Percentiles rank a stretch among this genome's conserved stretches.
Conservation (phyloP, 306 rosid genomes). For the Mimosa pudica region DNA sequence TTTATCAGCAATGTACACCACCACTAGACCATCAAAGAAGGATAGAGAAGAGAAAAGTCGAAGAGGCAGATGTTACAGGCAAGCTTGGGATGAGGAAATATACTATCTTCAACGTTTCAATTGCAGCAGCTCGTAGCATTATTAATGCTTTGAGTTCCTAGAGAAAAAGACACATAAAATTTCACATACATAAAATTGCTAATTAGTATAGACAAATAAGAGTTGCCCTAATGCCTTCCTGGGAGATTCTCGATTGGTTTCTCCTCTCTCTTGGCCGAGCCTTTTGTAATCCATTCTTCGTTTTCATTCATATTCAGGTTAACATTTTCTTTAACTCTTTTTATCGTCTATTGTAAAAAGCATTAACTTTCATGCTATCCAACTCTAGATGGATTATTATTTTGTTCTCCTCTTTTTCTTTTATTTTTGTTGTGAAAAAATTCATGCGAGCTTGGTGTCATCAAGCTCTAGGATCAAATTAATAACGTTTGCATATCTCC, state of each 20-base stretch:
- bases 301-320: conserved; percentile 94
- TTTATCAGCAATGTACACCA: not conserved
- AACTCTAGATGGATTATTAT: not conserved
- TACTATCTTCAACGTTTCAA: not conserved
- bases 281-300: conserved; percentile 61
- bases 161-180: not conserved
- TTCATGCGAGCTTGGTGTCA: too few species aligned
- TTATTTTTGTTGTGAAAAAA: too few species aligned
- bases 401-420: not conserved
- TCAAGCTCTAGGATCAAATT: not conserved
- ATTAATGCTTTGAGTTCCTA: not conserved
- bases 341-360: not conserved
- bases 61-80: not conserved
- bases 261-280: conserved; percentile 66
- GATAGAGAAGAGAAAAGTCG: too few species aligned
- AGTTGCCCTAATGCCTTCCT: conserved; percentile 45
- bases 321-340: not conserved
- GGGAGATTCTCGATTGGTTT: conserved; percentile 58
- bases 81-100: not conserved
- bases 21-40: not conserved
- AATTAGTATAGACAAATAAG: not conserved
- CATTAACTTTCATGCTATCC: not conserved
- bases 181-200: not conserved
- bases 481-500: too few species aligned
- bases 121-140: not conserved